A percentile compares a stretch with the other conserved stretches of the same genome.
phyloP scores from a whole-genome alignment of 805 yeast genomes.

The Wickerhamomyces sydowiorum region DNA sequence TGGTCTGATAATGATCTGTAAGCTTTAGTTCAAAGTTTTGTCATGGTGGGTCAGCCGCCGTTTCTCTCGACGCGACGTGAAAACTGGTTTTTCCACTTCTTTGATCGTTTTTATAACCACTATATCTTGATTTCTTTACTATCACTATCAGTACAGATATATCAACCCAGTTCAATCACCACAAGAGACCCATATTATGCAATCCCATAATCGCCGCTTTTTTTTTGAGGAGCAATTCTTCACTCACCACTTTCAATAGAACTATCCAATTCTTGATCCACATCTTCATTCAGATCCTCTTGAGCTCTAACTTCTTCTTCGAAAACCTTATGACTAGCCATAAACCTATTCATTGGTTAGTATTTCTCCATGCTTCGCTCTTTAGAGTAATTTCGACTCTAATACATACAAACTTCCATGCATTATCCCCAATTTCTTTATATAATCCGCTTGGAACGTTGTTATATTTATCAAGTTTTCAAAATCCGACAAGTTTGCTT shows the following conservation, averaged over 20 bases:
- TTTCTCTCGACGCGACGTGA: too few species aligned
- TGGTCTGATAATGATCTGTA: too few species aligned
- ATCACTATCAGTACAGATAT: too few species aligned
- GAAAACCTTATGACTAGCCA: slow-evolving; percentile 24
- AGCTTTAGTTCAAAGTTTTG: too few species aligned
- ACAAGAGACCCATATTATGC: too few species aligned
- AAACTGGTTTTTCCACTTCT: too few species aligned
- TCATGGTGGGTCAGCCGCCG: too few species aligned
- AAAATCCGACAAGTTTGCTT: slow-evolving; percentile 48
- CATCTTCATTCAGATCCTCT: slow-evolving; percentile 6
- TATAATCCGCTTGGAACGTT: slow-evolving; percentile 44
- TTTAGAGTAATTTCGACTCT: slow-evolving; percentile 31
- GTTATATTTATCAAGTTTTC: slow-evolving; percentile 46
- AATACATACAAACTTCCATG: slow-evolving; percentile 46
- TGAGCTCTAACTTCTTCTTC: slow-evolving; percentile 20
- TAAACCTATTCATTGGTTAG: slow-evolving; percentile 8
- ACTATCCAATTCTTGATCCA: background rate
- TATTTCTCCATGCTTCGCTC: slow-evolving; percentile 1
- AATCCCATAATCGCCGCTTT: too few species aligned
- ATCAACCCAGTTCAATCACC: too few species aligned
- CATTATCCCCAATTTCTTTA: slow-evolving; percentile 47
- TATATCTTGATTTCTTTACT: too few species aligned
- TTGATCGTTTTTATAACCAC: too few species aligned
- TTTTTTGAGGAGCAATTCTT: too few species aligned
- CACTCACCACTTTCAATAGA: background rate